Conservation (phyloP, 305 asterid genomes). For the Fraxinus latifolia region DNA sequence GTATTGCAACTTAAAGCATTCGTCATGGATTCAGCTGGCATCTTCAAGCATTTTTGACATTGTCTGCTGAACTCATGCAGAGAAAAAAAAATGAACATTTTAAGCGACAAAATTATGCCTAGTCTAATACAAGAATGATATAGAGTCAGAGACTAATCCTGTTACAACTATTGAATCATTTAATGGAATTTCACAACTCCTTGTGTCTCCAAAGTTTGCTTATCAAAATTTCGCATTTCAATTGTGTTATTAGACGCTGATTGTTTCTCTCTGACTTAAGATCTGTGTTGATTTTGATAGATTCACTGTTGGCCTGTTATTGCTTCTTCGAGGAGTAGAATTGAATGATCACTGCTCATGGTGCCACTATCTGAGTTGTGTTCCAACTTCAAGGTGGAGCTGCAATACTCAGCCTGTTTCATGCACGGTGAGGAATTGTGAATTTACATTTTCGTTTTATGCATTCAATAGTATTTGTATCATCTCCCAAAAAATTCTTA, state of each 20-base stretch:
- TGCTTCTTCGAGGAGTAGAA: constrained; percentile 57
- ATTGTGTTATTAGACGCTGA: neutral
- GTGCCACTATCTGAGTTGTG: constrained; percentile 67
- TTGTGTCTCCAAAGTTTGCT: neutral
- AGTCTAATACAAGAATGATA: neutral
- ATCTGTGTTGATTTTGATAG: constrained; percentile 22
- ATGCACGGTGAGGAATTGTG: constrained; percentile 37
- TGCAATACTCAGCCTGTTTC: constrained; percentile 53
- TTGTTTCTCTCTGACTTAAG: neutral
- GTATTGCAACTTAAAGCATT: neutral
- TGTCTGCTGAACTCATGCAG: neutral
- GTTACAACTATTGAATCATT: neutral
- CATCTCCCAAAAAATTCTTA: neutral
- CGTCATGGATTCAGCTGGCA: neutral
- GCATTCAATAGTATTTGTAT: neutral
- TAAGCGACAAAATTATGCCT: neutral
- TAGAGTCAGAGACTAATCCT: neutral
- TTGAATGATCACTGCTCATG: constrained; percentile 58
- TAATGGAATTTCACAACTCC: neutral
- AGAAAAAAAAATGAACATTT: neutral
- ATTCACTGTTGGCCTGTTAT: constrained; percentile 45
- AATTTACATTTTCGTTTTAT: neutral
- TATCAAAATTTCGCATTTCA: neutral
- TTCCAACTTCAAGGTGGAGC: constrained; percentile 59
- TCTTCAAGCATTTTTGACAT: neutral